Conservation (phyloP, 2,329 filamentous ascomycete genomes). For the Ophiocordyceps camponoti-rufipedis region DNA sequence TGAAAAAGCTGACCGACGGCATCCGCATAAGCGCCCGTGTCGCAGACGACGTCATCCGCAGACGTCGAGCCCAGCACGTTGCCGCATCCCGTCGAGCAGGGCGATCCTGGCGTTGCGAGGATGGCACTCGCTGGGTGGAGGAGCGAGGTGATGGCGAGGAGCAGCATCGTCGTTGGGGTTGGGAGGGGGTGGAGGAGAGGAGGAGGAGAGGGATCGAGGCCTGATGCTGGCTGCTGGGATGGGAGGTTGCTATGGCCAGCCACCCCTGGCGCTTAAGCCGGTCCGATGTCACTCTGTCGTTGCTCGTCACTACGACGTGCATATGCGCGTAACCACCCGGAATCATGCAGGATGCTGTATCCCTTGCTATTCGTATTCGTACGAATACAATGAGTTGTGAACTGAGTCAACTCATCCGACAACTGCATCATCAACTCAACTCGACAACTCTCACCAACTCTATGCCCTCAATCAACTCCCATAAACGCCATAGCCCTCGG, state of each 20-base stretch:
- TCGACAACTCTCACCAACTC: too few relatives aligned
- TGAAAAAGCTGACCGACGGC: slow-evolving; percentile 29
- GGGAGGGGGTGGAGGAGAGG: neutral
- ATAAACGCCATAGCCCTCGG: neutral
- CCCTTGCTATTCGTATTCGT: too few relatives aligned
- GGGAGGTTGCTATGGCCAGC: neutral
- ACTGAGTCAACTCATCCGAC: too few relatives aligned
- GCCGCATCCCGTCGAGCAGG: slow-evolving; percentile 32
- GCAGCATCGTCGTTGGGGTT: neutral
- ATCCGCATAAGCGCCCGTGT: slow-evolving; percentile 18
- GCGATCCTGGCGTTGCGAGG: slow-evolving; percentile 26
- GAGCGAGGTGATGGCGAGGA: slow-evolving; percentile 2
- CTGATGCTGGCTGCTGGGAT: neutral
- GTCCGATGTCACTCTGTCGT: too few relatives aligned
- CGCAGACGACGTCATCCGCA: slow-evolving; percentile 28
- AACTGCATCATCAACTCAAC: too few relatives aligned
- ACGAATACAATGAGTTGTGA: too few relatives aligned
- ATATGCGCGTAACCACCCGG: too few relatives aligned
- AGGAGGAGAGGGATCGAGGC: neutral
- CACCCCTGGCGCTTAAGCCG: neutral
- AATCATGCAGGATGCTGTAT: too few relatives aligned
- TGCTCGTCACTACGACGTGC: too few relatives aligned
- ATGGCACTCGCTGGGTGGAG: slow-evolving; percentile 11
- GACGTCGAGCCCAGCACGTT: slow-evolving; percentile 30
- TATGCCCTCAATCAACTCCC: too few relatives aligned